These are phyloP conservation scores for Tricholoma bakamatsutake DNA, from an alignment of 768 basidiomycete species.

Conservation along the genomic window DNA sequence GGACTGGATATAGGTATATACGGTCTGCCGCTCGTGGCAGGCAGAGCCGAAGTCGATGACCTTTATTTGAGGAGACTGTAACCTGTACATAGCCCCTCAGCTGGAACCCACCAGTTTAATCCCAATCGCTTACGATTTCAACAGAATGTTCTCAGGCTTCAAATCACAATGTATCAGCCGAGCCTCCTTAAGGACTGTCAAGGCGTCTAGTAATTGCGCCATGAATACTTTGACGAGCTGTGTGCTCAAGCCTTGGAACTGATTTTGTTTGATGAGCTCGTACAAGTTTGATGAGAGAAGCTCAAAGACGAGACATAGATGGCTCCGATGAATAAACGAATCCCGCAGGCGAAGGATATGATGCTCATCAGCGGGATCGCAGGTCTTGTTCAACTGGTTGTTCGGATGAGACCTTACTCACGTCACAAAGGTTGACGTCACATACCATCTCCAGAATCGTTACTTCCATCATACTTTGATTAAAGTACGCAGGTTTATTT, in stretches of 20 bases:
- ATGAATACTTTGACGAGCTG: slow-evolving; percentile 99
- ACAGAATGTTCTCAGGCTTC: slow-evolving; percentile 96
- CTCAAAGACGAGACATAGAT: slow-evolving; percentile 97
- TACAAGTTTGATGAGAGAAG: slow-evolving; percentile 95
- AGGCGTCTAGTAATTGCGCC: slow-evolving; percentile 86
- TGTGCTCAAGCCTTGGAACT: slow-evolving; percentile 94
- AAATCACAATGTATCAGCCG: slow-evolving; percentile 97
- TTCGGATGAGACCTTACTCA: slow-evolving; percentile 3
- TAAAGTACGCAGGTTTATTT: slow-evolving; percentile 99
- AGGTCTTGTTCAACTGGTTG: slow-evolving; percentile 85
- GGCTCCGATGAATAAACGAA: slow-evolving; percentile 93
- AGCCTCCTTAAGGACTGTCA: slow-evolving; percentile 91
- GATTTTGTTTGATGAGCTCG: slow-evolving; percentile 99
- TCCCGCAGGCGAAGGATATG: slow-evolving; percentile 94
- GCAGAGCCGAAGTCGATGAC: slow-evolving; percentile 99
- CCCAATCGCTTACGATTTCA: slow-evolving; percentile 70
- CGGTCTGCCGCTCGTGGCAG: slow-evolving; percentile 98
- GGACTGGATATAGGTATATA: slow-evolving; percentile 99
- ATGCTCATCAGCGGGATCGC: slow-evolving; percentile 92
- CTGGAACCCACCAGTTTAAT: background rate
- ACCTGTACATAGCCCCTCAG: slow-evolving; percentile 34
- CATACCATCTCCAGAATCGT: slow-evolving; percentile 92
- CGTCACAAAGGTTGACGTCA: slow-evolving; percentile 11
- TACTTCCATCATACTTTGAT: slow-evolving; percentile 99
- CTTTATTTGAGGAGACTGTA: slow-evolving; percentile 97